A percentile compares a stretch with the other conserved stretches of the same genome.
These are phyloP conservation scores for Moringa oleifera DNA, from an alignment of 345 rosid species.

Conservation along the genomic window DNA sequence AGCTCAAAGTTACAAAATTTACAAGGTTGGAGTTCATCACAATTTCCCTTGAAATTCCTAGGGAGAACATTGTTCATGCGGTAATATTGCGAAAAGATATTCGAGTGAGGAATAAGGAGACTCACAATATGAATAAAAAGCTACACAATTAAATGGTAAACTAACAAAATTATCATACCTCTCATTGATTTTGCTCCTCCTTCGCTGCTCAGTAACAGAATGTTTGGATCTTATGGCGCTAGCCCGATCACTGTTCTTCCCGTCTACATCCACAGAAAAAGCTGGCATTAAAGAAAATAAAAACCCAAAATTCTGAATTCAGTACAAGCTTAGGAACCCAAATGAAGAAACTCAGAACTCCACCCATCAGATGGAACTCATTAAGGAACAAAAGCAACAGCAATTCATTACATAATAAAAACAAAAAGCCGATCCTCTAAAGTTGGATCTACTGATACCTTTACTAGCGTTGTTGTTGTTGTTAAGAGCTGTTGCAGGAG, in stretches of 20 bases:
- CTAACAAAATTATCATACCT: slow-evolving; percentile 33
- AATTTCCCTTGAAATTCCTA: too few species aligned
- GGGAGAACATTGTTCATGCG: neutral
- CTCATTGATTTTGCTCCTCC: slow-evolving; percentile 97
- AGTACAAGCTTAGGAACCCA: neutral
- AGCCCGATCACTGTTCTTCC: slow-evolving; percentile 64
- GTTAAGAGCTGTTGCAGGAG: slow-evolving; percentile 12
- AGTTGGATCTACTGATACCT: slow-evolving; percentile 50
- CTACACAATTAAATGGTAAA: neutral
- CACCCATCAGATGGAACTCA: slow-evolving; percentile 1
- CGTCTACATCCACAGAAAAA: slow-evolving; percentile 45
- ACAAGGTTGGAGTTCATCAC: too few species aligned
- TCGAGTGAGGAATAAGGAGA: too few species aligned
- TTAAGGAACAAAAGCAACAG: slow-evolving; percentile 9
- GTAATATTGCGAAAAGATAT: too few species aligned
- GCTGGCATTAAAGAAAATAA: slow-evolving; percentile 4
- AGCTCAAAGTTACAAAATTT: too few species aligned
- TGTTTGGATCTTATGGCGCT: slow-evolving; percentile 82
- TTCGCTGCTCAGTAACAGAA: slow-evolving; percentile 90
- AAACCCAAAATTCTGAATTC: neutral
- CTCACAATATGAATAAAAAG: neutral
- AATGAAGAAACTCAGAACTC: slow-evolving; percentile 9
- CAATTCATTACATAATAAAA: neutral
- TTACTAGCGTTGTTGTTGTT: slow-evolving; percentile 25
- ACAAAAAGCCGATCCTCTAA: slow-evolving; percentile 11